Percentiles rank a stretch among this genome's conserved stretches.
Evolutionary conservation across 2,329 filamentous ascomycete species (phyloP).

Genomic region (Aciculosporium take): DNA sequence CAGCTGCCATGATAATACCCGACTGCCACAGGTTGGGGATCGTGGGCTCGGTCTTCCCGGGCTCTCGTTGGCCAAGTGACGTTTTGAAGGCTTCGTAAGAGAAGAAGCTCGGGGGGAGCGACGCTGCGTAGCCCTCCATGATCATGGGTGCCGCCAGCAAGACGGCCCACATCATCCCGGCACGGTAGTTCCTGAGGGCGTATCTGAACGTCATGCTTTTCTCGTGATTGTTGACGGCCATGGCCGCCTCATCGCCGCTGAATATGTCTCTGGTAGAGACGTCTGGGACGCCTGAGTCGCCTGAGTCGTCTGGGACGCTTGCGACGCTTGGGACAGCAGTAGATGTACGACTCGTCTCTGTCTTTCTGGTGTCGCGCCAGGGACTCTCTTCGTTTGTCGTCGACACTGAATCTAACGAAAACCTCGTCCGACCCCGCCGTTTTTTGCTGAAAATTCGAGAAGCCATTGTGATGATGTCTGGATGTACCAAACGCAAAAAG

Average conservation of each 20-base stretch:
- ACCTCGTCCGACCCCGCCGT: neutral
- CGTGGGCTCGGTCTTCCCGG: neutral
- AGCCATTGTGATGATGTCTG: neutral
- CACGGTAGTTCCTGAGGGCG: conserved; percentile 7
- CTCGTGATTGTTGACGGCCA: conserved; percentile 7
- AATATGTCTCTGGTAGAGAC: conserved; percentile 5
- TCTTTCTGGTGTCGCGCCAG: neutral
- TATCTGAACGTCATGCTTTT: conserved; percentile 8
- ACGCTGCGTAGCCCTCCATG: conserved; percentile 21
- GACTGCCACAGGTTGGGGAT: conserved; percentile 8
- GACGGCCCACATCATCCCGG: conserved; percentile 8
- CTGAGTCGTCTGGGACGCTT: too few species aligned
- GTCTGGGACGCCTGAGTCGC: too few species aligned
- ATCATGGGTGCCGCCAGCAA: conserved; percentile 17
- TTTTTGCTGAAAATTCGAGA: neutral
- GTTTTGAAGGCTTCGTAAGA: conserved; percentile 6
- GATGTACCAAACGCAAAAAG: neutral
- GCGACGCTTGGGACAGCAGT: neutral
- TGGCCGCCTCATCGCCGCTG: conserved; percentile 6
- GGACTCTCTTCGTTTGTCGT: neutral
- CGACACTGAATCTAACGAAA: too few species aligned
- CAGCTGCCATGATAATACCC: conserved; percentile 7
- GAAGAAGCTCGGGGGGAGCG: conserved; percentile 12
- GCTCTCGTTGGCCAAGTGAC: conserved; percentile 2
- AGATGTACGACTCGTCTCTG: neutral